Percentiles rank a stretch among this genome's conserved stretches.
Conservation (phyloP, 2,329 filamentous ascomycete genomes). For the Aspergillus tanneri region DNA sequence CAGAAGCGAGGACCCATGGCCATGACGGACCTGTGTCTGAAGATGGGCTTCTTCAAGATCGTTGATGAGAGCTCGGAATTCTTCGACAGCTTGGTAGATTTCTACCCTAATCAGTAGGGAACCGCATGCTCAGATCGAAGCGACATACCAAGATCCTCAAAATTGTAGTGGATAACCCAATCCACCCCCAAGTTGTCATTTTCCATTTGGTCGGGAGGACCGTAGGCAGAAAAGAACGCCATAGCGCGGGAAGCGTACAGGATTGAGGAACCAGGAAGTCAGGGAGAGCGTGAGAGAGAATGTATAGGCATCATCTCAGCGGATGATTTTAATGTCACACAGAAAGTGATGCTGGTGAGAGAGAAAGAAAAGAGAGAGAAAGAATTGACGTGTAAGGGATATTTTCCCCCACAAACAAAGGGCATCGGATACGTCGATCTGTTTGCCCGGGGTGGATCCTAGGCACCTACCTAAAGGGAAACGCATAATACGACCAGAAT, state of each 20-base stretch:
- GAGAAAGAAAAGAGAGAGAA: background rate
- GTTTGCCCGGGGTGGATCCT: background rate
- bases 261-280: background rate
- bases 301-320: background rate
- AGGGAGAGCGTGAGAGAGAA: background rate
- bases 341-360: background rate
- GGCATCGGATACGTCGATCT: background rate
- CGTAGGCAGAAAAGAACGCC: constrained; percentile 28
- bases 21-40: constrained; percentile 80
- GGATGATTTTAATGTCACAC: background rate
- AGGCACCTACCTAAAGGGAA: too few species aligned
- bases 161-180: constrained; percentile 80
- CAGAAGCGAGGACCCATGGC: constrained; percentile 71
- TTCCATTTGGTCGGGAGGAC: constrained; percentile 22
- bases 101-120: constrained; percentile 48
- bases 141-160: constrained; percentile 63
- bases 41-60: constrained; percentile 77
- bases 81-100: constrained; percentile 65
- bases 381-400: background rate
- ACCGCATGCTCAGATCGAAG: background rate
- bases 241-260: constrained; percentile 16
- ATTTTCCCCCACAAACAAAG: background rate
- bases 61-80: constrained; percentile 75
- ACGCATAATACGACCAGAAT: too few species aligned
- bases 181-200: constrained; percentile 70